Evolutionary conservation across 495 filamentous ascomycete genomes (phyloP).

Genomic region (Tuber microsphaerosporum): DNA sequence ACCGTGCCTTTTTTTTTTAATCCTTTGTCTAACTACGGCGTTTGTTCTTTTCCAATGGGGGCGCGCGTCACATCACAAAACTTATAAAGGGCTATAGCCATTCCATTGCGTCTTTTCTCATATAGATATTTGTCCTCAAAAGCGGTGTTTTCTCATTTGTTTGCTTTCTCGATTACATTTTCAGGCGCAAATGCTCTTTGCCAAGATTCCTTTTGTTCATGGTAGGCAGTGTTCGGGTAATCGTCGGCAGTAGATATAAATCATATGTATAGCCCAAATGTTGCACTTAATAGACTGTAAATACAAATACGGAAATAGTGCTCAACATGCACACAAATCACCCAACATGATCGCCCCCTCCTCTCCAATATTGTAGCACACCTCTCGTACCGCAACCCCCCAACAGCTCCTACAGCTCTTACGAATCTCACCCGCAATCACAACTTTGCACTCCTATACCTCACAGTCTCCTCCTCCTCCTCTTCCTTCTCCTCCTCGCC

Average conservation of each 20-base stretch:
- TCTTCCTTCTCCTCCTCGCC: neutral
- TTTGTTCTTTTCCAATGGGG: conserved; percentile 1
- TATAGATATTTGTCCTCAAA: neutral
- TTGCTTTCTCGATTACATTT: neutral
- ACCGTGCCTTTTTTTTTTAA: neutral
- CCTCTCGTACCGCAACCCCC: neutral
- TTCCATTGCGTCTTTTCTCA: neutral
- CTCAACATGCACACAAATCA: neutral
- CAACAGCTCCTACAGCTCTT: neutral
- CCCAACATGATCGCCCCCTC: neutral
- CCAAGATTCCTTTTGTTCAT: neutral
- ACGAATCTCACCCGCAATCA: neutral
- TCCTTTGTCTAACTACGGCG: neutral
- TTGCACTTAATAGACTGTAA: neutral
- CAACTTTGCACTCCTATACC: neutral
- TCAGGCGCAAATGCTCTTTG: neutral
- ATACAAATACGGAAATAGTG: neutral
- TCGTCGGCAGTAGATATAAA: neutral
- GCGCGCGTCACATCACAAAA: neutral
- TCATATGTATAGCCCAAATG: neutral
- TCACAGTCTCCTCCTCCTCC: neutral
- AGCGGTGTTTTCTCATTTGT: neutral
- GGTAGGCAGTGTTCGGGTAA: neutral
- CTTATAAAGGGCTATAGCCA: neutral
- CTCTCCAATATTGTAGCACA: neutral